A percentile compares a stretch with the other conserved stretches of the same genome.
phyloP scores from a whole-genome alignment of 2,329 filamentous ascomycete genomes.

The Lachnellula cervina region DNA sequence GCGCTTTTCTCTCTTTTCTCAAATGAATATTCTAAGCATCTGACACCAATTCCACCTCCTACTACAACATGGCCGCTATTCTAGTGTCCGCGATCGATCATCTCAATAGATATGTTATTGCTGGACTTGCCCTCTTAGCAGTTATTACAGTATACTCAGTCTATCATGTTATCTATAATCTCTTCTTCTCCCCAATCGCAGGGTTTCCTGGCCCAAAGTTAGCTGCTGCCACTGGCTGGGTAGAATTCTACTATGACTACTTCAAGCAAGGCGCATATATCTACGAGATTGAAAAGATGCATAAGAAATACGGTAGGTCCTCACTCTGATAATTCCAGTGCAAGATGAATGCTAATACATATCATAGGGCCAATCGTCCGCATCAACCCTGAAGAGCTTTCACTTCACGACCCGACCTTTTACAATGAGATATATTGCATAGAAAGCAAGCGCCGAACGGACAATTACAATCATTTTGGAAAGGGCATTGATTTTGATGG shows the following conservation, averaged over 20 bases:
- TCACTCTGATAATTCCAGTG: too few relatives aligned
- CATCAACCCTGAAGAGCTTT: constrained; percentile 35
- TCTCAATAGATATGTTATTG: too few relatives aligned
- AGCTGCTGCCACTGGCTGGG: constrained; percentile 25
- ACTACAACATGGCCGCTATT: too few relatives aligned
- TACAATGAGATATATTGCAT: constrained; percentile 36
- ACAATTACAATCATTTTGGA: constrained; percentile 4
- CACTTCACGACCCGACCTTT: constrained; percentile 33
- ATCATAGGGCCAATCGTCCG: constrained; percentile 29
- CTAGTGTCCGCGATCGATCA: too few relatives aligned
- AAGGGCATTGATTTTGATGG: constrained; percentile 3
- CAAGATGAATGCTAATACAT: background rate
- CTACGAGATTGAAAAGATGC: constrained; percentile 39
- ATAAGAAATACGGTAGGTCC: constrained; percentile 35
- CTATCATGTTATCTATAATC: constrained; percentile 7
- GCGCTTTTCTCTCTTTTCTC: too few relatives aligned
- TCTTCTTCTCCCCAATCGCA: constrained; percentile 28
- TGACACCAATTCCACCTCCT: too few relatives aligned
- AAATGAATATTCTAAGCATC: too few relatives aligned
- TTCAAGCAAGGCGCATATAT: constrained; percentile 37
- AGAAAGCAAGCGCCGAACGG: background rate
- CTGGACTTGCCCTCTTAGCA: too few relatives aligned
- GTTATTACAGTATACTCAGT: too few relatives aligned
- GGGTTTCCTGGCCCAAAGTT: constrained; percentile 29
- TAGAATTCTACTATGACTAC: constrained; percentile 36